These are phyloP conservation scores for Scheffersomyces lignosus DNA, from an alignment of 805 yeast genomes.

Conservation along the genomic window DNA sequence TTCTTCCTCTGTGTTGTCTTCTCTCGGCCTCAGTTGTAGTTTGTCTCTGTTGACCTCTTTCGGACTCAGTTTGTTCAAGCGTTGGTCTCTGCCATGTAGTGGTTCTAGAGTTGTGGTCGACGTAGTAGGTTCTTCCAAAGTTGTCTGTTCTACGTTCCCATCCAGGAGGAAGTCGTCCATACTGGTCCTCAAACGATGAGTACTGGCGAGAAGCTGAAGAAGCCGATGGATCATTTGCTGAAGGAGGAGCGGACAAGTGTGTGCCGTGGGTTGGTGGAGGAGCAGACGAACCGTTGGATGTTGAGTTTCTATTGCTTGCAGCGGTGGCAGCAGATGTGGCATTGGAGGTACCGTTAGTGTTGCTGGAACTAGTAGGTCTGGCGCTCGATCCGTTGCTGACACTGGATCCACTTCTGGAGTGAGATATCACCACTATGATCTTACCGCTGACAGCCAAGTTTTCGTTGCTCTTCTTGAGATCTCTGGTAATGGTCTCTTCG, in stretches of 20 bases:
- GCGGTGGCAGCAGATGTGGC: conserved; percentile 21
- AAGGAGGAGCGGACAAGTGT: conserved; percentile 10
- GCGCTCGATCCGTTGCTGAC: conserved; percentile 17
- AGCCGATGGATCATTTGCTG: conserved; percentile 15
- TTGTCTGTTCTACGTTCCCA: conserved; percentile 99
- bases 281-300: conserved; percentile 7
- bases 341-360: conserved; percentile 17
- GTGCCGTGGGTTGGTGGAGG: conserved; percentile 10
- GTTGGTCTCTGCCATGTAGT: conserved; percentile 99
- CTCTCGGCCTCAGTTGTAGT: conserved; percentile 82
- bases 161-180: conserved; percentile 95
- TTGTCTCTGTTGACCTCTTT: conserved; percentile 60
- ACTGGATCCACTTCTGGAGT: conserved; percentile 24
- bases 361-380: conserved; percentile 14
- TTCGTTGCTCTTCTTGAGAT: conserved; percentile 88
- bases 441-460: conserved; percentile 92
- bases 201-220: conserved; percentile 56
- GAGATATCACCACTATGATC: conserved; percentile 73
- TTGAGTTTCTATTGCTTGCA: conserved; percentile 14
- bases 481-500: conserved; percentile 91
- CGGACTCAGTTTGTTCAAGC: conserved; percentile 73
- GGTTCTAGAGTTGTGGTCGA: conserved; percentile 95
- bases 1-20: conserved; percentile 85
- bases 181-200: conserved; percentile 95
- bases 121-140: conserved; percentile 96